A percentile compares a stretch with the other conserved stretches of the same genome.
These are phyloP conservation scores for Aureobasidium sp. DNA, from an alignment of 2,329 filamentous ascomycete genomes.

Conservation along the genomic window DNA sequence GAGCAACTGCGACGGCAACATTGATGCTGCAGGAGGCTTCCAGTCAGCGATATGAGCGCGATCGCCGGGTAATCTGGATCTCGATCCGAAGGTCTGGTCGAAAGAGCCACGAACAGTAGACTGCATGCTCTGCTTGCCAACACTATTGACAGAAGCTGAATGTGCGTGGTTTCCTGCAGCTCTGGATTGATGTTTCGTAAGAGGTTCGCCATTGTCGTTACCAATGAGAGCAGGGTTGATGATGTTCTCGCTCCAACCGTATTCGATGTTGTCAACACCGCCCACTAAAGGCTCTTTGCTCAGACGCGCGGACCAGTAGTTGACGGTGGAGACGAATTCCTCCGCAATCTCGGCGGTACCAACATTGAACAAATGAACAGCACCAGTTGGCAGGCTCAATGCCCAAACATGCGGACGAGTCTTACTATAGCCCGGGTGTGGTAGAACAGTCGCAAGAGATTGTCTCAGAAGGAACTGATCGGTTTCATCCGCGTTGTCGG, in stretches of 20 bases:
- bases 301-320: slow-evolving; percentile 94
- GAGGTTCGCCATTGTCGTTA: slow-evolving; percentile 19
- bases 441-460: slow-evolving; percentile 83
- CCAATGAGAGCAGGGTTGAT: slow-evolving; percentile 48
- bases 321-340: slow-evolving; percentile 89
- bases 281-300: slow-evolving; percentile 90
- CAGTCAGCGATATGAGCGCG: slow-evolving; percentile 79
- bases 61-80: slow-evolving; percentile 73
- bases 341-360: slow-evolving; percentile 90
- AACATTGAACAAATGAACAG: slow-evolving; percentile 96
- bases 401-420: slow-evolving; percentile 89
- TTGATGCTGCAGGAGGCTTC: slow-evolving; percentile 80
- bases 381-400: slow-evolving; percentile 81
- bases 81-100: slow-evolving; percentile 48
- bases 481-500: slow-evolving; percentile 86
- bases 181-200: background rate
- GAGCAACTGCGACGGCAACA: slow-evolving; percentile 71
- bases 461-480: slow-evolving; percentile 84
- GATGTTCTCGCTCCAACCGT: slow-evolving; percentile 86
- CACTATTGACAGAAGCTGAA: slow-evolving; percentile 18
- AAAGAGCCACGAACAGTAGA: slow-evolving; percentile 53
- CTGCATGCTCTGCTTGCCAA: slow-evolving; percentile 30
- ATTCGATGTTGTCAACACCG: slow-evolving; percentile 93
- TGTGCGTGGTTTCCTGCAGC: slow-evolving; percentile 18
- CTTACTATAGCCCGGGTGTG: slow-evolving; percentile 87